Percentiles rank a stretch among this genome's conserved stretches.
phyloP scores from a whole-genome alignment of 352 stramenopile genomes.

The Blastocystis sp. region DNA sequence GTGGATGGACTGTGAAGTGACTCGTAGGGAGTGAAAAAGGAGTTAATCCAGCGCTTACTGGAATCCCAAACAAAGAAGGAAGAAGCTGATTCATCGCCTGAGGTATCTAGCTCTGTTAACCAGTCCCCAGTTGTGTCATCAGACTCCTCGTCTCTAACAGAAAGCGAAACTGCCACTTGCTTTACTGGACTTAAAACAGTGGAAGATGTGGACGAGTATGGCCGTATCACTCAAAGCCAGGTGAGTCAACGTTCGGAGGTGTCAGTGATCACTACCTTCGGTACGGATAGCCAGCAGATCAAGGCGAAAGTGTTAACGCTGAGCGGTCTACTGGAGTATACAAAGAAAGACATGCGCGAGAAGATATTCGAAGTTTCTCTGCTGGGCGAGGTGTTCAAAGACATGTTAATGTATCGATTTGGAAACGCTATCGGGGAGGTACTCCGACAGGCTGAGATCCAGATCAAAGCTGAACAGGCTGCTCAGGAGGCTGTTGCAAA shows the following conservation, averaged over 20 bases:
- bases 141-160: not conserved
- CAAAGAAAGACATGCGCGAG: slow-evolving; percentile 21
- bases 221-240: not conserved
- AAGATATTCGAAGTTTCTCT: slow-evolving; percentile 57
- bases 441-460: not conserved
- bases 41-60: slow-evolving; percentile 9
- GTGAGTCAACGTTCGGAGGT: not conserved
- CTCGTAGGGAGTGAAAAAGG: slow-evolving; percentile 47
- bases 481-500: not conserved
- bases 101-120: not conserved
- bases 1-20: not conserved
- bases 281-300: not conserved
- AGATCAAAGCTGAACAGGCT: not conserved
- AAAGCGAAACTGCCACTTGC: not conserved
- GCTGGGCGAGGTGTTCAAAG: slow-evolving; percentile 19
- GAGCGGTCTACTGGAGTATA: slow-evolving; percentile 39
- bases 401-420: slow-evolving; percentile 31
- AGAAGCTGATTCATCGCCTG: not conserved
- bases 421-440: not conserved
- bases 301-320: slow-evolving; percentile 46
- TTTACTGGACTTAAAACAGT: not conserved
- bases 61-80: not conserved
- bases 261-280: slow-evolving; percentile 2
- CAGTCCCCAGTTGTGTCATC: not conserved
- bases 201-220: slow-evolving; percentile 36